Evolutionary conservation across 139 green algal species (phyloP).

Genomic region (Chlorella sp.): DNA sequence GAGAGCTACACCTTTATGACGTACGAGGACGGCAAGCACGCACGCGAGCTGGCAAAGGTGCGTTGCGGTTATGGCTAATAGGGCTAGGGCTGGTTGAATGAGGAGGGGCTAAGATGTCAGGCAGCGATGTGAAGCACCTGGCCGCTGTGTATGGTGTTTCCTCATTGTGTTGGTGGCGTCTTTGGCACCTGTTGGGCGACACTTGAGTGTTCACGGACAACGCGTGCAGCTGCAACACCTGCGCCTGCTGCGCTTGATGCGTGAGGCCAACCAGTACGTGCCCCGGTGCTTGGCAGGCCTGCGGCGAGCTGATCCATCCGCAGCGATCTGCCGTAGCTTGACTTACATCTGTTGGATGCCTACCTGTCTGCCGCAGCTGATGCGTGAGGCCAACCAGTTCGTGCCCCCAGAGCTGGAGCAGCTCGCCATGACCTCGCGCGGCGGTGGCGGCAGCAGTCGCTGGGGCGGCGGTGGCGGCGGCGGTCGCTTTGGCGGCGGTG

Average conservation of each 20-base stretch:
- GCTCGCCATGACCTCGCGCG: constrained; percentile 28
- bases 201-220: no score
- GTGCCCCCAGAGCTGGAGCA: constrained; percentile 50
- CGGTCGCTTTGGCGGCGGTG: not conserved
- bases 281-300: constrained; percentile 15
- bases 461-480: constrained; percentile 28
- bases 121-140: not conserved
- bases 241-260: constrained; percentile 35
- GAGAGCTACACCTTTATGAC: constrained; percentile 78
- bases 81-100: no score
- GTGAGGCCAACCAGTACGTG: constrained; percentile 57
- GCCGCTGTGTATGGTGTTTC: not conserved
- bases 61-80: no score
- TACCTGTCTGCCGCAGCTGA: constrained; percentile 36
- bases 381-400: constrained; percentile 56
- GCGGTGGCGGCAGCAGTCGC: constrained; percentile 30
- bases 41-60: constrained; percentile 56
- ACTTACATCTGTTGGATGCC: not conserved
- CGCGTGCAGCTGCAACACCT: not conserved
- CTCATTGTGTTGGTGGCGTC: not conserved
- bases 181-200: no score
- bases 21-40: constrained; percentile 56
- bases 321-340: no score
- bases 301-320: no score
- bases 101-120: no score